Base-by-base conservation (phyloP, 2,329 filamentous ascomycete species). In the Aureobasidium mangrovei region DNA sequence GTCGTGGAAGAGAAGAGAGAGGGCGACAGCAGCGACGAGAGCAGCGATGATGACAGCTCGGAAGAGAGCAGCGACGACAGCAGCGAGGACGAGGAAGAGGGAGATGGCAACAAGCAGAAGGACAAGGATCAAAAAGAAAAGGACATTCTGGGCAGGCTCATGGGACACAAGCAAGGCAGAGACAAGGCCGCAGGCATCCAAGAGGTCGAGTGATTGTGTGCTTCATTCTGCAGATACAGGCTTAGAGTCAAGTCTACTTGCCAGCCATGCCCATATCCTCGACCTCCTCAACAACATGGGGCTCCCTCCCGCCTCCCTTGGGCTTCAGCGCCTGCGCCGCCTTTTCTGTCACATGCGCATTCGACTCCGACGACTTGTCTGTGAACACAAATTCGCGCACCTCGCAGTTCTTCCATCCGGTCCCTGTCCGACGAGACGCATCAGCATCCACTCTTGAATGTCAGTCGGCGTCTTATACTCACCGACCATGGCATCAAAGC, bases 401-500 rank as follows among this genome's bases (percentile, higher is more conserved):
- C 47, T 51, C 47, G 9, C 47, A 51, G 10, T 51, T 42, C 36
- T 41, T n/a, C 47, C 47, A 51, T 51, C 47, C 47, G 10, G 47
- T 51, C 8, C 47, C 47, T 51, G n/a, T 12, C 8, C 4, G 12
- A 39, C n/a, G 28, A 18, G 5, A 2, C 18, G 26, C 7, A 41
- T 28, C 41, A 43, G 38, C 38, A 18, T 32, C 8, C 7, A 5
- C 7, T 12, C 4, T 40, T 8, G 12, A 10, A 8, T n/a, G 3
- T 24, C 24, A 26, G 6, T 9, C 18, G 7, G 6, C 6, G 5
- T 3, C 5, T 3, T 12, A 4, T 4, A 35, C 47, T n/a, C 9
- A 51, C 47, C 47, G 12, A 28, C 24, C 12, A 9, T 7, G 28
- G 47, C 47, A 7, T 42, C 33, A 27, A 51, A 77, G 41, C 82